Conservation (phyloP, 768 basidiomycete species). For the Sistotremastrum niveocremeum region DNA sequence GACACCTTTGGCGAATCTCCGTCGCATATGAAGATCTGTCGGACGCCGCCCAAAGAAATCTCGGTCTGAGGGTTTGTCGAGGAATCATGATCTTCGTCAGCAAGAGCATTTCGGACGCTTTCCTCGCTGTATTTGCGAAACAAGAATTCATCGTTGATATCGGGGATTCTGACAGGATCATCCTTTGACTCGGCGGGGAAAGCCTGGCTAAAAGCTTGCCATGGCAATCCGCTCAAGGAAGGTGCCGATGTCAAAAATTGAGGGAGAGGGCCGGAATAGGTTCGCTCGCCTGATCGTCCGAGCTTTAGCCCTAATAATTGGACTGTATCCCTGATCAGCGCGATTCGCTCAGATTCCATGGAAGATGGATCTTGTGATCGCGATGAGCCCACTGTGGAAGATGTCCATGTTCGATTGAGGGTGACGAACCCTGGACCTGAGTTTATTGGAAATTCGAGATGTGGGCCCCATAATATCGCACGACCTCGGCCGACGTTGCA, state of each 20-base stretch:
- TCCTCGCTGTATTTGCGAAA: conserved; percentile 28
- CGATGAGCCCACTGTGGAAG: too few species aligned
- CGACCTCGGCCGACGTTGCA: conserved; percentile 32
- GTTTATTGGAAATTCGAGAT: conserved; percentile 40
- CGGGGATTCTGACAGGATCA: conserved; percentile 33
- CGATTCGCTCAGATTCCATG: too few species aligned
- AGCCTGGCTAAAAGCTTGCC: too few species aligned
- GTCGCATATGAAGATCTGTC: too few species aligned
- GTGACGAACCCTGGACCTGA: too few species aligned
- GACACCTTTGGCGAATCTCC: background rate
- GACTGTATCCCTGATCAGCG: conserved; percentile 22
- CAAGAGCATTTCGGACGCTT: conserved; percentile 21
- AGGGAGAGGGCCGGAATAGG: conserved; percentile 35
- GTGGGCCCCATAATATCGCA: conserved; percentile 41
- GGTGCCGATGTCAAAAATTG: conserved; percentile 39
- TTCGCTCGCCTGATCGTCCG: conserved; percentile 23
- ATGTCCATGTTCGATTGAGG: too few species aligned
- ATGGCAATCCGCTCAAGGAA: too few species aligned
- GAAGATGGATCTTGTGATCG: too few species aligned
- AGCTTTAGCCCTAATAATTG: conserved; percentile 26
- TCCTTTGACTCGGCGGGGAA: conserved; percentile 5
- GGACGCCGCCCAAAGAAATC: too few species aligned
- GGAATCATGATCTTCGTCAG: conserved; percentile 9
- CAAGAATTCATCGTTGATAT: conserved; percentile 57
- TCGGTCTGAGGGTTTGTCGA: conserved; percentile 1